Conservation (phyloP, 306 rosid genomes). For the Dicorynia guianensis region DNA sequence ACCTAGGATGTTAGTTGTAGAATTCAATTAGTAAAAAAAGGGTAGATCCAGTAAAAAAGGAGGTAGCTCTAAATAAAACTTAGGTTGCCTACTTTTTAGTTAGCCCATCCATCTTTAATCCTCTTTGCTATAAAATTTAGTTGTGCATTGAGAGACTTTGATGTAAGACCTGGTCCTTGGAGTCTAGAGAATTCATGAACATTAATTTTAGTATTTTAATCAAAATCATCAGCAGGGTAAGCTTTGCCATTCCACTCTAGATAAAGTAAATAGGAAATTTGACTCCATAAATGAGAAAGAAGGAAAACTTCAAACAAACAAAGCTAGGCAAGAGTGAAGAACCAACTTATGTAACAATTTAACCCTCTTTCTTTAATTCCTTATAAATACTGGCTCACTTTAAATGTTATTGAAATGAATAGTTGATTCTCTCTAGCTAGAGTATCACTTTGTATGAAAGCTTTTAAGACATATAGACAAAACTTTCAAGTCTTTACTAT, state of each 20-base stretch:
- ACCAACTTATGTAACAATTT: background rate
- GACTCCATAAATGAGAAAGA: background rate
- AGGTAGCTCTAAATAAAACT: background rate
- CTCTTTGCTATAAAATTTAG: background rate
- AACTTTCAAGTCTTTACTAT: too few species aligned
- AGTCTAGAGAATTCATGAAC: background rate
- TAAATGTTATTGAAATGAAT: background rate
- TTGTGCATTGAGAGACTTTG: background rate
- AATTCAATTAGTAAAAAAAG: background rate
- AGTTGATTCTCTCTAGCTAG: background rate
- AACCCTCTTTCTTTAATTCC: constrained; percentile 11
- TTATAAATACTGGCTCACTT: background rate
- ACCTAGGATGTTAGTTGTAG: background rate
- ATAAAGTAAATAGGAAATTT: background rate
- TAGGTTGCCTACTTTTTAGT: constrained; percentile 1
- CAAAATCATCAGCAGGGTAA: background rate
- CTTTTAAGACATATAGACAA: background rate
- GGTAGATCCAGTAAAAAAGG: constrained; percentile 5
- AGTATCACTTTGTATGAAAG: background rate
- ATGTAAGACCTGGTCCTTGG: background rate
- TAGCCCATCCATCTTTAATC: background rate
- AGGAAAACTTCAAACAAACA: background rate
- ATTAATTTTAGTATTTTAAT: background rate
- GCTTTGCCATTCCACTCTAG: background rate
- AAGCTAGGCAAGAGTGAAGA: background rate